Evolutionary conservation across 2,329 filamentous ascomycete species (phyloP).

Genomic region (Aspergillus bombycis): DNA sequence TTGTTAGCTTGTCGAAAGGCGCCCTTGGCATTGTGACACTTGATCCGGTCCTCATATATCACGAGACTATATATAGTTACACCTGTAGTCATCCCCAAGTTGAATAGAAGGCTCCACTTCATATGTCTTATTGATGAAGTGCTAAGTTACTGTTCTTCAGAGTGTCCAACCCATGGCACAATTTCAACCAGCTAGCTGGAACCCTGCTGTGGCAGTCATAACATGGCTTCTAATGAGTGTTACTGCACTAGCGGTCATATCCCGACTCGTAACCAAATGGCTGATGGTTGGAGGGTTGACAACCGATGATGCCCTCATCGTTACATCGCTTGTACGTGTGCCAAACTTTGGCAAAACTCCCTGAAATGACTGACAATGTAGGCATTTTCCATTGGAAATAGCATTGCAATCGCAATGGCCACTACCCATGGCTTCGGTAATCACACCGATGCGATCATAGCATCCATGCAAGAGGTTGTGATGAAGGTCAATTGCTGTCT

Average conservation of each 20-base stretch:
- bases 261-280: constrained; percentile 24
- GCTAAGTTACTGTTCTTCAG: background rate
- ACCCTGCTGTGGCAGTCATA: constrained; percentile 26
- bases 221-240: constrained; percentile 25
- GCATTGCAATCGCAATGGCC: constrained; percentile 21
- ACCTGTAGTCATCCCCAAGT: background rate
- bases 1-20: background rate
- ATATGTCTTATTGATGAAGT: background rate
- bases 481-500: constrained; percentile 21
- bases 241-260: constrained; percentile 21
- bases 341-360: background rate
- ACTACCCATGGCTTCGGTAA: constrained; percentile 27
- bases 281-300: constrained; percentile 23
- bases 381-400: constrained; percentile 22
- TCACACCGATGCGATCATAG: constrained; percentile 17
- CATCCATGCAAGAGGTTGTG: constrained; percentile 16
- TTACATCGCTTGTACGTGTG: constrained; percentile 19
- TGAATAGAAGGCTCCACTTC: background rate
- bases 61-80: background rate
- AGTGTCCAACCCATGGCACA: constrained; percentile 10
- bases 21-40: background rate
- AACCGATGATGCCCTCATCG: constrained; percentile 24
- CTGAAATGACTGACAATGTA: background rate
- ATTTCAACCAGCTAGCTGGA: constrained; percentile 24
- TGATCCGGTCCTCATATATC: background rate